Percentiles rank a stretch among this genome's conserved stretches.
These are phyloP conservation scores for Populus trichocarpa DNA, from an alignment of 441 rosid genomes.

Conservation along the genomic window DNA sequence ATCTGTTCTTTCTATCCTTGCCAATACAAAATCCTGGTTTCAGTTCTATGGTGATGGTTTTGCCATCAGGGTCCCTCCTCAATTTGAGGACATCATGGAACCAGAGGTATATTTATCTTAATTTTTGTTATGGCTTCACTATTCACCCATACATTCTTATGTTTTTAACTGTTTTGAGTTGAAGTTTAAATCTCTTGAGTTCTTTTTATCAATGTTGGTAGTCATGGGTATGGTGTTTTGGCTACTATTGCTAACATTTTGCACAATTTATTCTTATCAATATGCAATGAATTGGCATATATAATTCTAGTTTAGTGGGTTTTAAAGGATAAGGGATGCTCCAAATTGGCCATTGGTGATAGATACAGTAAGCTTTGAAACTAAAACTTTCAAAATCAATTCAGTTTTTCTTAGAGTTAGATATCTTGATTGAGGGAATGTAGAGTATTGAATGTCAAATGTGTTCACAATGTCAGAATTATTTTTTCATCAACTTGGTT, in stretches of 20 bases:
- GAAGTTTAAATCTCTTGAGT: background rate
- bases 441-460: background rate
- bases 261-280: background rate
- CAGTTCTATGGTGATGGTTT: slow-evolving; percentile 87
- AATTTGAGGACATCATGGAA: slow-evolving; percentile 73
- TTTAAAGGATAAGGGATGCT: background rate
- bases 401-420: background rate
- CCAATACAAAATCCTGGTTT: slow-evolving; percentile 80
- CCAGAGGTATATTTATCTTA: slow-evolving; percentile 56
- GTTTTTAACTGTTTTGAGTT: background rate
- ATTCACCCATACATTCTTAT: background rate
- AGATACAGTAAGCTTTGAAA: background rate
- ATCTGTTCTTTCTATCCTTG: slow-evolving; percentile 49
- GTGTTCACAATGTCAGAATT: background rate
- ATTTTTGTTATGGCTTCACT: background rate
- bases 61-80: slow-evolving; percentile 81
- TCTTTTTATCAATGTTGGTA: background rate
- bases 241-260: background rate
- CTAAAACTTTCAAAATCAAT: background rate
- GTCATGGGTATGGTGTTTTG: background rate
- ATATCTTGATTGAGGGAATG: slow-evolving; percentile 3
- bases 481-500: slow-evolving; percentile 9
- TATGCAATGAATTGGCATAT: background rate
- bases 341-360: background rate
- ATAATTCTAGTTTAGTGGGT: background rate